Evolutionary conservation across 179 eudicot species (phyloP).

Genomic region (Heliamphora pulchella): DNA sequence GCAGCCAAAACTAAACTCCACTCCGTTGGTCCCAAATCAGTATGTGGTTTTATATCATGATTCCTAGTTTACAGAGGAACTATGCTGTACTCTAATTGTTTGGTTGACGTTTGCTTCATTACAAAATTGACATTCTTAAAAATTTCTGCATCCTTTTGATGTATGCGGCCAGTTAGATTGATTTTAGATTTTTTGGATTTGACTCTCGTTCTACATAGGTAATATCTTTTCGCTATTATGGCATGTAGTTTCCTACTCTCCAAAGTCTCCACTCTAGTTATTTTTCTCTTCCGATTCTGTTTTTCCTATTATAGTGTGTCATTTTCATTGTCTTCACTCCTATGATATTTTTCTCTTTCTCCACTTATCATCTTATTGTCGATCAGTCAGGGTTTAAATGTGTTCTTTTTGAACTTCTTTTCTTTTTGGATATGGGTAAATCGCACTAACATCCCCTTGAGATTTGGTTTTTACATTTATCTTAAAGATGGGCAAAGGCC

Average conservation of each 20-base stretch:
- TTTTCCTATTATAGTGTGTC: too few relatives aligned
- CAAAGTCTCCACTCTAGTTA: too few relatives aligned
- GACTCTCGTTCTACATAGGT: neutral
- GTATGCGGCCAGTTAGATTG: neutral
- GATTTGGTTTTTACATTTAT: neutral
- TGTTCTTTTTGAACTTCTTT: too few relatives aligned
- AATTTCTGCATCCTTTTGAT: neutral
- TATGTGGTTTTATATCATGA: slow-evolving; percentile 33
- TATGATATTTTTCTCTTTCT: neutral
- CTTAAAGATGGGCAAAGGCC: neutral
- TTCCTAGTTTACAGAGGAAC: slow-evolving; percentile 3
- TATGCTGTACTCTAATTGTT: neutral
- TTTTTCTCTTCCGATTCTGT: neutral
- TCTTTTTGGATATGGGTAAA: too few relatives aligned
- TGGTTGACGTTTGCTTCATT: slow-evolving; percentile 6
- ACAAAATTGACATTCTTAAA: neutral
- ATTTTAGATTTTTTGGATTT: neutral
- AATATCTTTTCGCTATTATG: neutral
- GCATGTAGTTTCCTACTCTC: neutral
- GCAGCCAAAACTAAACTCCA: slow-evolving; percentile 55
- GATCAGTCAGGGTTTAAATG: neutral
- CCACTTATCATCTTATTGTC: neutral
- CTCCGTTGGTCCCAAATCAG: slow-evolving; percentile 61
- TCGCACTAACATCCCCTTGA: neutral
- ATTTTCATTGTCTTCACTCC: neutral